Evolutionary conservation across 768 basidiomycete genomes (phyloP), one percentile per base, ranked within the genome.

Genomic region (Tylopilus rubrobrunneus): DNA sequence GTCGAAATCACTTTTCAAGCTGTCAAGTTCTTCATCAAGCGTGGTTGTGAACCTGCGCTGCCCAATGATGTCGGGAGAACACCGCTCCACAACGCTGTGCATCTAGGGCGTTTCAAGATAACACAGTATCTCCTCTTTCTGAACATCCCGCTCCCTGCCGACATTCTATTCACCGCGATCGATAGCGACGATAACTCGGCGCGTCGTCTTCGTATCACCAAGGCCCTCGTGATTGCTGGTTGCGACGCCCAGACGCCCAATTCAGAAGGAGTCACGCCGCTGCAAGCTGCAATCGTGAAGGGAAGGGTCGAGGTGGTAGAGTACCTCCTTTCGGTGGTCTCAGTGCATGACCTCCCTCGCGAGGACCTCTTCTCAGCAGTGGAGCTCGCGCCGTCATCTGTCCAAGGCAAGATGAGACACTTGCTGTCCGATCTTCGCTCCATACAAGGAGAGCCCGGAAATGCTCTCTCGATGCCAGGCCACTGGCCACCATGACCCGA

Each of bases 111-210:
- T 19, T 4, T 44, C 19, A 25, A 34, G 21, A 28, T 34, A 5
- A 14, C 11, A 25, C 37, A 29, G 34, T 37, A 54, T 37, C 49
- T 54, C 17, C 41, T 54, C 34, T 31, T 49, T 23, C 28, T 29
- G 19, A 37, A 44, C 21, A 37, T 29, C 8, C 28, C 27, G 1
- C 42, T 37, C 14, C 49, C 53, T 3, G 9, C 17, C 33, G 49
- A 44, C 49, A 51, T 53, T 7, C 41, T 53, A 36, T 23, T 29
- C 27, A 43, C 33, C 3, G 48, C 52, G 21, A 44, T 52, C 28
- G 19, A 36, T 25, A 23, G 37, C n/a, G 45, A 48, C n/a, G 1
- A 29, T 2, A 31, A 47, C 45, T 48, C 45, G 46, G 29, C 4
- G 9, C 29, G 9, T 37, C 7, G 8, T 3, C 40, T n/a, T 1